phyloP scores from a whole-genome alignment of 208 protist genomes.

The Trypanosoma lewisi region DNA sequence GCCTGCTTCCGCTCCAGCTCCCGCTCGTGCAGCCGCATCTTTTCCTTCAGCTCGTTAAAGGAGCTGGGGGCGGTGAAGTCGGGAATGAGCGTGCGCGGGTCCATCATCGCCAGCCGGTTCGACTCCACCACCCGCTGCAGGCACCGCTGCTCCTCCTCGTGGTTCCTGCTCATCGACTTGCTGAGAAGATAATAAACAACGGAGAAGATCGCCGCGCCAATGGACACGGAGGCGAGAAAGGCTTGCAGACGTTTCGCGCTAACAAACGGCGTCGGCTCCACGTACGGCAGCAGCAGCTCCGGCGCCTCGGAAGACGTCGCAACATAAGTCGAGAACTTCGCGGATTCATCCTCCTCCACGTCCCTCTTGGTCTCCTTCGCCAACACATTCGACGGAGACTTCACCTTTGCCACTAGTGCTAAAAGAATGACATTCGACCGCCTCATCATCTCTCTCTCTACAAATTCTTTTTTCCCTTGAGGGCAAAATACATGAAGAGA shows the following conservation, averaged over 20 bases:
- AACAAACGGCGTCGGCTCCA: conserved; percentile 83
- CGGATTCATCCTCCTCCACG: background rate
- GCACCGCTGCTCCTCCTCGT: conserved; percentile 43
- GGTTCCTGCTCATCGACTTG: conserved; percentile 51
- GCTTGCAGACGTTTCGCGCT: conserved; percentile 54
- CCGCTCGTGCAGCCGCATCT: conserved; percentile 55
- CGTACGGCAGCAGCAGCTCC: conserved; percentile 68
- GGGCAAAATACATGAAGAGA: background rate
- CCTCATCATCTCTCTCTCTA: conserved; percentile 1
- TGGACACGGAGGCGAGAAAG: conserved; percentile 62
- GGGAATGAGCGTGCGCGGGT: conserved; percentile 39
- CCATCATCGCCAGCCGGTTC: conserved; percentile 45
- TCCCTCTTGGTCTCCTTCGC: background rate
- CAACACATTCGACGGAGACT: background rate
- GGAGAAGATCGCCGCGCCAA: conserved; percentile 56
- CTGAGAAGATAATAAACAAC: conserved; percentile 76
- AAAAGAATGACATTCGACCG: conserved; percentile 6
- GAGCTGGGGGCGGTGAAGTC: conserved; percentile 74
- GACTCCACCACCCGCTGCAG: conserved; percentile 47
- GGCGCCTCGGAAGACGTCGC: conserved; percentile 62
- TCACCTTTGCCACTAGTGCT: background rate
- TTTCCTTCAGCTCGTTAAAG: conserved; percentile 68
- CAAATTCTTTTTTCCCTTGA: background rate
- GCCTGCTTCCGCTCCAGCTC: conserved; percentile 46
- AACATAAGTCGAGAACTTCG: conserved; percentile 23